phyloP scores from a whole-genome alignment of 805 yeast species.

The Candida awuae region DNA sequence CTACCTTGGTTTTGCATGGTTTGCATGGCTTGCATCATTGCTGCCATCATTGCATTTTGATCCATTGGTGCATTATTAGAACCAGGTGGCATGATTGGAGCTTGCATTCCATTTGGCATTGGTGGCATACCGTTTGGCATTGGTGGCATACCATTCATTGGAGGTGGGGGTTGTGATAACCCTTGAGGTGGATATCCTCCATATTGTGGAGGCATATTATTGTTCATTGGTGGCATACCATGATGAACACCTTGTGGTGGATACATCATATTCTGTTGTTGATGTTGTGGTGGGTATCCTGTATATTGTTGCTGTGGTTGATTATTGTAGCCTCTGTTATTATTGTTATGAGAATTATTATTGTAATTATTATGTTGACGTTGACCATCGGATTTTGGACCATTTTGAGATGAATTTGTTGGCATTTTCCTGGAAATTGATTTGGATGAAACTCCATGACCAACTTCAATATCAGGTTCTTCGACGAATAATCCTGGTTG shows the following conservation, averaged over 20 bases:
- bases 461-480: constrained; percentile 97
- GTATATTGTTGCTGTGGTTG: constrained; percentile 11
- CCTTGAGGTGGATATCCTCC: constrained; percentile 5
- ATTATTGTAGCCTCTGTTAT: constrained; percentile 3
- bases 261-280: constrained; percentile 2
- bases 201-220: constrained; percentile 3
- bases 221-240: constrained; percentile 7
- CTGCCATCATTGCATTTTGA: constrained; percentile 25
- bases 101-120: constrained; percentile 4
- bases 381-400: constrained; percentile 61
- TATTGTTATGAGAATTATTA: not conserved
- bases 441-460: constrained; percentile 87
- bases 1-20: constrained; percentile 20
- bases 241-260: constrained; percentile 10
- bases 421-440: constrained; percentile 91
- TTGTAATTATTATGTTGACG: constrained; percentile 1
- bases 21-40: constrained; percentile 30
- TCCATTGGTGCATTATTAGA: constrained; percentile 13
- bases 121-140: constrained; percentile 11
- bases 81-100: not conserved
- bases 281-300: constrained; percentile 14
- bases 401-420: constrained; percentile 76
- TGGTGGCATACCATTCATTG: constrained; percentile 8
- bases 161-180: constrained; percentile 5
- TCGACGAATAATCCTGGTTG: constrained; percentile 77